Percentiles rank a stretch among this genome's conserved stretches.
These are phyloP conservation scores for Leccinellum albellum DNA, from an alignment of 768 basidiomycete species.

Conservation along the genomic window DNA sequence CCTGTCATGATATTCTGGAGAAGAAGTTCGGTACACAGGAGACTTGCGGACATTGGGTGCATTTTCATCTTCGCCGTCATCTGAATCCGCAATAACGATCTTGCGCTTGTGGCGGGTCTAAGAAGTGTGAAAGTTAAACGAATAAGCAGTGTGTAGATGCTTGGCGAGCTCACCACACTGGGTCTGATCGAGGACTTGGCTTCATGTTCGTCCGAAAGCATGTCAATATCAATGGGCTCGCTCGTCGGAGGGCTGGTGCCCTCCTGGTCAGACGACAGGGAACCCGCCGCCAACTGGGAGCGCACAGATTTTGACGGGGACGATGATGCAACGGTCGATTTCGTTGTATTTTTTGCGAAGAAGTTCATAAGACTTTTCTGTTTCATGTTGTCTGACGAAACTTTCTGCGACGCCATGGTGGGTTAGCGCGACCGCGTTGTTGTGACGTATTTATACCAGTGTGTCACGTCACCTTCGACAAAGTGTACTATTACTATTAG, in stretches of 20 bases:
- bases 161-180: constrained; percentile 31
- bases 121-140: background rate
- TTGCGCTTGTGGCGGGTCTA: constrained; percentile 61
- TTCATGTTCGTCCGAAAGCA: constrained; percentile 46
- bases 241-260: constrained; percentile 67
- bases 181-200: constrained; percentile 37
- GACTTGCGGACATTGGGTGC: background rate
- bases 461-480: background rate
- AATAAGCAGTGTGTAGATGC: background rate
- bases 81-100: constrained; percentile 64
- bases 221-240: constrained; percentile 73
- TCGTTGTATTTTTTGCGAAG: constrained; percentile 42
- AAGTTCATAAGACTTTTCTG: constrained; percentile 75
- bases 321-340: constrained; percentile 28
- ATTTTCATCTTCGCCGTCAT: constrained; percentile 47
- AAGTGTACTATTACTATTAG: background rate
- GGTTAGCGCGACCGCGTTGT: constrained; percentile 4
- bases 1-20: constrained; percentile 24
- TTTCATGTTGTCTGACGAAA: constrained; percentile 45
- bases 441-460: constrained; percentile 14
- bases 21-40: constrained; percentile 24
- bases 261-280: constrained; percentile 45
- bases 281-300: constrained; percentile 40
- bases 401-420: constrained; percentile 17
- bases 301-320: constrained; percentile 32